Percentiles rank a stretch among this genome's conserved stretches.
Conservation (phyloP, 257 asterid species). For the Gardenia jasminoides region DNA sequence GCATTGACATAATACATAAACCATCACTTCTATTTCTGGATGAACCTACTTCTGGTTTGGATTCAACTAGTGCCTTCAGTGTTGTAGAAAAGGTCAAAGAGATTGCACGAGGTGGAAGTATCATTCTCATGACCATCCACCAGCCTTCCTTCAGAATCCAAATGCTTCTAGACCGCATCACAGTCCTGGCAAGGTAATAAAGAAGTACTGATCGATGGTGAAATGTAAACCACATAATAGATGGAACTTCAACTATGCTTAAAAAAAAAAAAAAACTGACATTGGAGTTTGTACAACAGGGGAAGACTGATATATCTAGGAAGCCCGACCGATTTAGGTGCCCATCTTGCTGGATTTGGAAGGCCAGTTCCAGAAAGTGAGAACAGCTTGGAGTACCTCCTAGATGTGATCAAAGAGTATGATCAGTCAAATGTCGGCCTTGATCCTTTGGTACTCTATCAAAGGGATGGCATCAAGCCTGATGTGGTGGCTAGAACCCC, state of each 20-base stretch:
- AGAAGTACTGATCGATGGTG: neutral
- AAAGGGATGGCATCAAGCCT: slow-evolving; percentile 68
- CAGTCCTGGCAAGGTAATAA: slow-evolving; percentile 70
- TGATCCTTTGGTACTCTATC: slow-evolving; percentile 68
- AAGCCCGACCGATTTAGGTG: slow-evolving; percentile 51
- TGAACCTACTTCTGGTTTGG: slow-evolving; percentile 89
- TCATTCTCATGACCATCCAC: slow-evolving; percentile 81
- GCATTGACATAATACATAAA: slow-evolving; percentile 82
- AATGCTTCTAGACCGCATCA: slow-evolving; percentile 69
- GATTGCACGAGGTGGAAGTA: slow-evolving; percentile 72
- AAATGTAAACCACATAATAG: neutral
- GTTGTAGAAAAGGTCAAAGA: slow-evolving; percentile 85
- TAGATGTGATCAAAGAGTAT: slow-evolving; percentile 85
- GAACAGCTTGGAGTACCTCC: slow-evolving; percentile 68
- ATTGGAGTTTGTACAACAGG: slow-evolving; percentile 29
- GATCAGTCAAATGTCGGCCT: slow-evolving; percentile 73
- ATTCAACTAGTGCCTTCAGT: slow-evolving; percentile 81
- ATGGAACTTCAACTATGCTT: neutral
- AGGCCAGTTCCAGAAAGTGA: slow-evolving; percentile 83
- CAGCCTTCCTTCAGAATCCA: slow-evolving; percentile 88
- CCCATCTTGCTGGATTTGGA: slow-evolving; percentile 59
- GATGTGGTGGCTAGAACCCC: slow-evolving; percentile 59
- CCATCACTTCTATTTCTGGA: slow-evolving; percentile 84
- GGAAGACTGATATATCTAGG: slow-evolving; percentile 74
- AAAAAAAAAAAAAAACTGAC: neutral